These are phyloP conservation scores for Pilatotrama ljubarskyi DNA, from an alignment of 768 basidiomycete species.

Conservation along the genomic window DNA sequence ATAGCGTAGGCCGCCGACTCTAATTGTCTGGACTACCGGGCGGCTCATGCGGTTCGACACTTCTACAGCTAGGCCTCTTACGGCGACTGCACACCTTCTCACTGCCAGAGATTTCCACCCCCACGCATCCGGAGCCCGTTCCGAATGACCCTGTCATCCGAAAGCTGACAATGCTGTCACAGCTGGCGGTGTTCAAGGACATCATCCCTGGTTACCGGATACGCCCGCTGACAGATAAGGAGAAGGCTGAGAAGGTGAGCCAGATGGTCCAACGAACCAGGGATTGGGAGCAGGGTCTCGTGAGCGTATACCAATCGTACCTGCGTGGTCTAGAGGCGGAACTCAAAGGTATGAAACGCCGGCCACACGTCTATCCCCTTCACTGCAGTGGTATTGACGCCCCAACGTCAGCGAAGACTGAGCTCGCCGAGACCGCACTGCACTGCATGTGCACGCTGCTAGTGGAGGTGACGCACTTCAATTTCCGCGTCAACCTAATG, in stretches of 20 bases:
- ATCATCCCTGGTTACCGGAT: slow-evolving; percentile 96
- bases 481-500: slow-evolving; percentile 93
- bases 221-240: slow-evolving; percentile 84
- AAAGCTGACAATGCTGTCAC: slow-evolving; percentile 85
- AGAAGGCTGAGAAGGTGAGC: slow-evolving; percentile 90
- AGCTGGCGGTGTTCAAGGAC: slow-evolving; percentile 94
- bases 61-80: slow-evolving; percentile 75
- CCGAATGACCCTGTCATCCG: slow-evolving; percentile 81
- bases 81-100: slow-evolving; percentile 89
- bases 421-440: slow-evolving; percentile 67
- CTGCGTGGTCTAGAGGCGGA: slow-evolving; percentile 83
- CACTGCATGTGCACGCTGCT: slow-evolving; percentile 88
- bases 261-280: slow-evolving; percentile 88
- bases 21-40: slow-evolving; percentile 1
- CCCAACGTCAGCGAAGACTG: slow-evolving; percentile 52
- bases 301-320: slow-evolving; percentile 85
- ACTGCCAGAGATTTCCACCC: slow-evolving; percentile 68
- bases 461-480: slow-evolving; percentile 89
- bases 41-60: slow-evolving; percentile 10
- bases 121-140: slow-evolving; percentile 68
- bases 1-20: slow-evolving; percentile 61
- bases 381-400: slow-evolving; percentile 25
- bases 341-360: slow-evolving; percentile 66
- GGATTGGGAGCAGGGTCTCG: slow-evolving; percentile 95
- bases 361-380: neutral